A percentile compares a stretch with the other conserved stretches of the same genome.
phyloP scores from a whole-genome alignment of 176 grass and related monocot species.

The Oryza meridionalis region DNA sequence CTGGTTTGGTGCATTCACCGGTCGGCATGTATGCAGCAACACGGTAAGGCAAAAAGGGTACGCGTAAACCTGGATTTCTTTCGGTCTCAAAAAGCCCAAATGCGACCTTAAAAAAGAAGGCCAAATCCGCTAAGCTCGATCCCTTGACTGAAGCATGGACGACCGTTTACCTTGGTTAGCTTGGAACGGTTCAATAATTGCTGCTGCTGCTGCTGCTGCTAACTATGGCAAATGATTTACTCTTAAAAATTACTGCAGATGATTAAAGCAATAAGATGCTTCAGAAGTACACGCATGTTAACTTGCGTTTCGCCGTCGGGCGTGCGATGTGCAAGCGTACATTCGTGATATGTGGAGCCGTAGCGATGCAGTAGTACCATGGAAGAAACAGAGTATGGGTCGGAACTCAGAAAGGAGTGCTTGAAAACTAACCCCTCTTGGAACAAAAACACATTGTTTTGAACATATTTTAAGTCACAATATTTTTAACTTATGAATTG shows the following conservation, averaged over 20 bases:
- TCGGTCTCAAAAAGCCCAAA: not conserved
- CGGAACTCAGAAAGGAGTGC: too few relatives aligned
- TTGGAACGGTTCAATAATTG: constrained; percentile 24
- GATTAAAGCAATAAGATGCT: not conserved
- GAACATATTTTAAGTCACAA: not conserved
- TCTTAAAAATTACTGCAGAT: not conserved
- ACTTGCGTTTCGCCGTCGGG: not conserved
- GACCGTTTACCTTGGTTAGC: not conserved
- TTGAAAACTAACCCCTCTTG: not conserved
- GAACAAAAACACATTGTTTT: too few relatives aligned
- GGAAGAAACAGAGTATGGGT: not conserved
- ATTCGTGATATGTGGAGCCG: too few relatives aligned
- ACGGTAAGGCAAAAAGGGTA: not conserved
- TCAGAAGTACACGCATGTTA: not conserved
- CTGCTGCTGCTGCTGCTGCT: not conserved
- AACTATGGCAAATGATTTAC: not conserved
- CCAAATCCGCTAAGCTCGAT: not conserved
- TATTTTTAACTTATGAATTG: too few relatives aligned
- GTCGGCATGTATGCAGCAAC: constrained; percentile 27
- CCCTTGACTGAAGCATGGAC: constrained; percentile 11
- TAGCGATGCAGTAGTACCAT: not conserved
- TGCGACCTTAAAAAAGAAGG: not conserved
- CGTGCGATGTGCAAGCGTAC: not conserved
- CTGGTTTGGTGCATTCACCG: not conserved
- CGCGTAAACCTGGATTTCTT: not conserved